Base-by-base conservation (phyloP, 345 rosid genomes). In the Bruguiera gymnorhiza region DNA sequence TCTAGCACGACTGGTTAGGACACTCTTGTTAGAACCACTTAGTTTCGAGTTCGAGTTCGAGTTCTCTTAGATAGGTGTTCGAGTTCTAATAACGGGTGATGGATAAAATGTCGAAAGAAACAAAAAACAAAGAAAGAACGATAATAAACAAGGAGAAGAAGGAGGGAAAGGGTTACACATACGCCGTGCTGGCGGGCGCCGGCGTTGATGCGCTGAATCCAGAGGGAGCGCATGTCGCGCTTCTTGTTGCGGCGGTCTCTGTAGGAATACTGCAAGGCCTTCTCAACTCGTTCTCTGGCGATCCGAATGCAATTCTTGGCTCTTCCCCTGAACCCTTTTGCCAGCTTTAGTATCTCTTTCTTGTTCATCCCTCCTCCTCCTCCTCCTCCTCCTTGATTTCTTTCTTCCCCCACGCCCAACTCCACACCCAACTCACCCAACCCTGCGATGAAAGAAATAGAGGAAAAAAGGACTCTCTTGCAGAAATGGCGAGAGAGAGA, bases 201-300 rank as follows among this genome's bases (percentile, higher is more conserved):
- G 3, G 98, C 97, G 66, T 88, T 89, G 84, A 94, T 89, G 70
- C 97, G 93, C 76, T 94, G 88, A 72, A 95, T 92, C 99, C 98
- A 95, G 74, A 91, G 87, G 67, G 93, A 85, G 24, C 97, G 89
- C 97, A 95, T 95, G 79, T 92, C 97, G 4, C 97, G 89, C 81
- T 94, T 94, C 85, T 94, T 94, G 85, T 87, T 92, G 74, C 97
- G 92, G 24, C 97, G 85, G 70, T 95, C 99, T 78, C 97, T 85
- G 78, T 94, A 94, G 46, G 93, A 94, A 77, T 91, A 91, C 73
- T 89, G 96, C 73, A 94, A 78, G 18, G 98, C 98, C 83, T 94
- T 94, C 92, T 94, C 98, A 5, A 91, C 97, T 75, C 97, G 85
- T 74, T 89, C 97, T 79, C 97, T 80, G 6, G 97, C 97, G 37